Evolutionary conservation across 2,329 filamentous ascomycete genomes (phyloP).

Genomic region (Fusarium verrucosum): DNA sequence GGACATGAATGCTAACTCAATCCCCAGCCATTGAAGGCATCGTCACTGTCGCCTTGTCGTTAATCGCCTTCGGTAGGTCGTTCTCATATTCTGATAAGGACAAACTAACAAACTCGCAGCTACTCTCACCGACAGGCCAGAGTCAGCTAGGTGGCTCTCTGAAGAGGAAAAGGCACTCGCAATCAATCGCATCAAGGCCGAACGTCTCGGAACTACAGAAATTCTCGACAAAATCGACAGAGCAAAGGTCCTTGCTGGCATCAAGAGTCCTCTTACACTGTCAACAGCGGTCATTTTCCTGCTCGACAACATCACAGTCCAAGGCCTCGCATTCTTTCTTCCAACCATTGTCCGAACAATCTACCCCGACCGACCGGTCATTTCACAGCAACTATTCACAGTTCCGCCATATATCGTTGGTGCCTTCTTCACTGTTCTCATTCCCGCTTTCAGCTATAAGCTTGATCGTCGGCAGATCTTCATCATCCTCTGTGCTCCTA

Average conservation of each 20-base stretch:
- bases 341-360: conserved; percentile 77
- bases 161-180: conserved; percentile 70
- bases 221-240: conserved; percentile 67
- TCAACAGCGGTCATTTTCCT: conserved; percentile 67
- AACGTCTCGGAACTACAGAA: conserved; percentile 66
- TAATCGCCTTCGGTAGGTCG: conserved; percentile 52
- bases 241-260: conserved; percentile 67
- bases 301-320: conserved; percentile 75
- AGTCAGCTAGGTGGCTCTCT: conserved; percentile 71
- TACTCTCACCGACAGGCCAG: conserved; percentile 74
- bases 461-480: conserved; percentile 68
- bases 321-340: conserved; percentile 75
- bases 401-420: conserved; percentile 77
- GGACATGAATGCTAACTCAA: not conserved
- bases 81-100: accelerated
- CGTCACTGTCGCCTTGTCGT: conserved; percentile 60
- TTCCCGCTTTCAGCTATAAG: conserved; percentile 70
- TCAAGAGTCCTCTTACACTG: conserved; percentile 67
- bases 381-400: conserved; percentile 74
- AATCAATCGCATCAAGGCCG: conserved; percentile 66
- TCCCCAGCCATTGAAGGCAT: conserved; percentile 69
- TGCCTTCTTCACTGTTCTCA: conserved; percentile 70
- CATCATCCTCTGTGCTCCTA: conserved; percentile 66
- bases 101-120: conserved; percentile 30
- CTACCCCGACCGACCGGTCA: conserved; percentile 64